A percentile compares a stretch with the other conserved stretches of the same genome.
Conservation (phyloP, 2,329 filamentous ascomycete species). For the Apiospora pterosperma region DNA sequence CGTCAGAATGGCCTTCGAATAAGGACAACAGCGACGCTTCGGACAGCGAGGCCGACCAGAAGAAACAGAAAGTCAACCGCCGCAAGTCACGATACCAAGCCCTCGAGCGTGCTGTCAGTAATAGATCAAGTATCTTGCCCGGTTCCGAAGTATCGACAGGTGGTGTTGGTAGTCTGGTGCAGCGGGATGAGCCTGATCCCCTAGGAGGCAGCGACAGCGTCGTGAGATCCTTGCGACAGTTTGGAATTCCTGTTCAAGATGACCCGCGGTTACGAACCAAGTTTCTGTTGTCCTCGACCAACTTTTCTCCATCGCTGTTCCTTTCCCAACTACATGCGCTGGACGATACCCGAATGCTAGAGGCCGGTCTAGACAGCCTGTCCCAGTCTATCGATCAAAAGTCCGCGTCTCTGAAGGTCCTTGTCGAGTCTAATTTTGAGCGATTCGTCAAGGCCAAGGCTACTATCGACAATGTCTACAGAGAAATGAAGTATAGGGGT, state of each 20-base stretch:
- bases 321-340: constrained; percentile 86
- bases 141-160: constrained; percentile 64
- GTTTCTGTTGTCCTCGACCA: constrained; percentile 92
- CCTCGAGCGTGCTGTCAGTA: constrained; percentile 71
- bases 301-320: constrained; percentile 89
- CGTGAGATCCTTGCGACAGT: constrained; percentile 70
- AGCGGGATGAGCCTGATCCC: constrained; percentile 90
- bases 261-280: constrained; percentile 74
- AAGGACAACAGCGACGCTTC: constrained; percentile 64
- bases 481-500: constrained; percentile 83
- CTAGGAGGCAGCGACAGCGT: constrained; percentile 87
- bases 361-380: constrained; percentile 79
- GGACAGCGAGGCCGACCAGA: constrained; percentile 54
- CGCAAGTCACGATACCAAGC: constrained; percentile 81
- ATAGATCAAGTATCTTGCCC: constrained; percentile 61
- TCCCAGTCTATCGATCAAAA: constrained; percentile 96
- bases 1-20: constrained; percentile 81
- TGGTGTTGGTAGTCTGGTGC: constrained; percentile 73
- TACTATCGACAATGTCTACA: constrained; percentile 98
- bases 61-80: constrained; percentile 48
- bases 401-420: constrained; percentile 89
- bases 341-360: constrained; percentile 76
- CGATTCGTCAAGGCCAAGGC: constrained; percentile 96
- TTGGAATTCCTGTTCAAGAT: constrained; percentile 80
- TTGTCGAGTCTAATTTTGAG: constrained; percentile 98